Percentiles rank a stretch among this genome's conserved stretches.
Evolutionary conservation across 1,284 basidiomycete genomes (phyloP).

Genomic region (Fomitopsis betulina): DNA sequence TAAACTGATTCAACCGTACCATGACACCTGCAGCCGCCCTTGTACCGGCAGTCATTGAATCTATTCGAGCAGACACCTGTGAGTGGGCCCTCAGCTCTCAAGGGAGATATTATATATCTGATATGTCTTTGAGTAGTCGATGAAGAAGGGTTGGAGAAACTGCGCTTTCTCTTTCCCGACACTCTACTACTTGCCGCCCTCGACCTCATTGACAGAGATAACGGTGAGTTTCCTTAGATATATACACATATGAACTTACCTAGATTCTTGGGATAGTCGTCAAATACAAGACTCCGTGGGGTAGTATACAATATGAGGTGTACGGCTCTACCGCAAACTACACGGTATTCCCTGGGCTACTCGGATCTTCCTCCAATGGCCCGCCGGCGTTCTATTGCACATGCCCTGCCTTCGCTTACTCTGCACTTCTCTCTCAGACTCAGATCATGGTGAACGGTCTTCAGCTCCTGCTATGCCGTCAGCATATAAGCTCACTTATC

Average conservation of each 20-base stretch:
- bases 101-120: not conserved
- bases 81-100: not conserved
- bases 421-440: conserved; percentile 51
- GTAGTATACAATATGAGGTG: conserved; percentile 57
- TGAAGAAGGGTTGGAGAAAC: conserved; percentile 48
- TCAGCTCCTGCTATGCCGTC: not conserved
- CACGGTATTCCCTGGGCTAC: conserved; percentile 51
- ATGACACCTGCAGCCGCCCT: not conserved
- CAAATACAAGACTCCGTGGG: conserved; percentile 53
- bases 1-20: too few species aligned
- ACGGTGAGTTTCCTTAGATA: conserved; percentile 36
- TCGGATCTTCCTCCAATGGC: conserved; percentile 21
- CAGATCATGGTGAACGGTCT: conserved; percentile 53
- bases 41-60: not conserved
- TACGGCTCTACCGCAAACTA: conserved; percentile 60
- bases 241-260: not conserved
- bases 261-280: conserved; percentile 36
- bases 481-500: not conserved
- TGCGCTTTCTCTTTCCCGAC: conserved; percentile 57
- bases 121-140: conserved; percentile 37
- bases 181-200: conserved; percentile 59
- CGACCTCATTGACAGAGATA: conserved; percentile 65
- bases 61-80: conserved; percentile 5
- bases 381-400: conserved; percentile 53
- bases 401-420: conserved; percentile 68